These are phyloP conservation scores for Pleurotus tuber-regium DNA, from an alignment of 768 basidiomycete genomes.

Conservation along the genomic window DNA sequence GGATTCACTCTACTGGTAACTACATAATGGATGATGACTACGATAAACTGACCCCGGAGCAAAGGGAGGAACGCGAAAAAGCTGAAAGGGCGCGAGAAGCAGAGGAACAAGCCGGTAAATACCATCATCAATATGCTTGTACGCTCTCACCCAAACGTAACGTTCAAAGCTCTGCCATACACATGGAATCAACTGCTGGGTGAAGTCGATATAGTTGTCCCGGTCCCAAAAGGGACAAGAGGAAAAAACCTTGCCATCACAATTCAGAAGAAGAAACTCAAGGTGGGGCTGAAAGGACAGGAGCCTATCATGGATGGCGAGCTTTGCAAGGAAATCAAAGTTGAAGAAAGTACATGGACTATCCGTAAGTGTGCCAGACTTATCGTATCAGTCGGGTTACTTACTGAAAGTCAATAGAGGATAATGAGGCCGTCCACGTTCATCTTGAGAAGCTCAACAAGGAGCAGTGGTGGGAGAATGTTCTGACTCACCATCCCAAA, in stretches of 20 bases:
- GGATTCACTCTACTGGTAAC: no score
- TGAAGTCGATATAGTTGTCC: slow-evolving; percentile 80
- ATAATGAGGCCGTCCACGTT: slow-evolving; percentile 66
- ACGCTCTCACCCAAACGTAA: slow-evolving; percentile 14
- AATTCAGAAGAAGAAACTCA: slow-evolving; percentile 81
- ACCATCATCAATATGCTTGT: slow-evolving; percentile 11
- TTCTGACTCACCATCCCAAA: slow-evolving; percentile 92
- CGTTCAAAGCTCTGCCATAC: slow-evolving; percentile 75
- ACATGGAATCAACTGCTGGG: slow-evolving; percentile 87
- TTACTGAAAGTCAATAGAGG: slow-evolving; percentile 48
- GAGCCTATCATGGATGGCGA: slow-evolving; percentile 88
- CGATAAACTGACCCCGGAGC: slow-evolving; percentile 73
- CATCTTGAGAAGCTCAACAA: slow-evolving; percentile 87
- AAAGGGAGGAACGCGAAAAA: slow-evolving; percentile 72
- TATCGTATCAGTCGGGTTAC: background rate
- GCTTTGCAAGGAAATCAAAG: slow-evolving; percentile 88
- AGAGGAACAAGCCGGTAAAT: slow-evolving; percentile 82
- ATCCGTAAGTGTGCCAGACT: slow-evolving; percentile 55
- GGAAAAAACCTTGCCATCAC: slow-evolving; percentile 70
- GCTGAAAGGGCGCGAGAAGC: slow-evolving; percentile 66
- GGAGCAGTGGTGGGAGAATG: slow-evolving; percentile 97
- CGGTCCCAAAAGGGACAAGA: slow-evolving; percentile 86
- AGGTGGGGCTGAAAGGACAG: slow-evolving; percentile 80
- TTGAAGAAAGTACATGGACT: slow-evolving; percentile 98
- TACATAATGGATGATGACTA: slow-evolving; percentile 48